These are phyloP conservation scores for Terana coerulea DNA, from an alignment of 768 basidiomycete species.

Conservation along the genomic window DNA sequence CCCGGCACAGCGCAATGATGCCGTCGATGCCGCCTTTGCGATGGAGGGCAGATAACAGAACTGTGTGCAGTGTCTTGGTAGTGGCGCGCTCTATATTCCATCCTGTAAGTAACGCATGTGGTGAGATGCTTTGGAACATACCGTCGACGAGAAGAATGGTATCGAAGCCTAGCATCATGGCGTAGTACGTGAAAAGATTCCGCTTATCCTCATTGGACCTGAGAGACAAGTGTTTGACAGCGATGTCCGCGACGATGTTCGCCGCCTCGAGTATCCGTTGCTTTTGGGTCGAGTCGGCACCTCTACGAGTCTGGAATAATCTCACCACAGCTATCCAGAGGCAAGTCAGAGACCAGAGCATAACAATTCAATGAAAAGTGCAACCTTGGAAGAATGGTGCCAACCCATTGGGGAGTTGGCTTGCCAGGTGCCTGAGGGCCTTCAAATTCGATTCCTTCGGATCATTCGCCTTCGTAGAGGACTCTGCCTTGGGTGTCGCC, in stretches of 20 bases:
- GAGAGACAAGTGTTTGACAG: constrained; percentile 64
- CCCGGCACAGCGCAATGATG: constrained; percentile 53
- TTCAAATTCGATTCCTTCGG: constrained; percentile 63
- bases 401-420: constrained; percentile 69
- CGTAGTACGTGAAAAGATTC: constrained; percentile 45
- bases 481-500: constrained; percentile 20
- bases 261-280: constrained; percentile 75
- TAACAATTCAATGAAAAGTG: constrained; percentile 15
- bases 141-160: constrained; percentile 57
- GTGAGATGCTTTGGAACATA: constrained; percentile 25
- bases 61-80: constrained; percentile 74
- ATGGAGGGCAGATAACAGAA: constrained; percentile 73
- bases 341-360: background rate
- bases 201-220: constrained; percentile 41
- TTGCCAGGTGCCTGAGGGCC: constrained; percentile 75
- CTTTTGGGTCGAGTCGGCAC: constrained; percentile 69
- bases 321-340: constrained; percentile 70
- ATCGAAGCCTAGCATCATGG: constrained; percentile 50
- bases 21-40: constrained; percentile 67
- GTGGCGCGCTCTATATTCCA: constrained; percentile 62
- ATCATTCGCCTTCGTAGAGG: constrained; percentile 37
- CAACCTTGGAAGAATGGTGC: constrained; percentile 86
- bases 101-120: constrained; percentile 1
- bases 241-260: constrained; percentile 61
- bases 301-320: constrained; percentile 79